These are phyloP conservation scores for Hanseniaspora vineae DNA, from an alignment of 805 yeast genomes.

Conservation along the genomic window DNA sequence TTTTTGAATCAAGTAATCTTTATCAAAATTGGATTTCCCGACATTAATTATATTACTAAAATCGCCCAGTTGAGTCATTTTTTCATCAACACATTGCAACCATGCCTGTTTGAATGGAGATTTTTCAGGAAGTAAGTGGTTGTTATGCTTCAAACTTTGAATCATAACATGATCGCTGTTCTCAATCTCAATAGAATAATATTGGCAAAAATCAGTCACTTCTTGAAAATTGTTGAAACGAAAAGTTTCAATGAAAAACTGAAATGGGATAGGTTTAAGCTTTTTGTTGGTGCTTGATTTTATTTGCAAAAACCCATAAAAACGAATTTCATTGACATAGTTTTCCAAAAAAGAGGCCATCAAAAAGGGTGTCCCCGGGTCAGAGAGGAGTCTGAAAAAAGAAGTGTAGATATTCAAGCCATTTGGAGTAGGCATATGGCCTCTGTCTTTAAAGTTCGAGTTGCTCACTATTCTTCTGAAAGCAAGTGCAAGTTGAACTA, in stretches of 20 bases:
- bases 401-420: slow-evolving; percentile 45
- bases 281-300: slow-evolving; percentile 54
- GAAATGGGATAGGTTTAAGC: slow-evolving; percentile 49
- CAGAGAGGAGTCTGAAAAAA: slow-evolving; percentile 44
- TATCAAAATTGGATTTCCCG: slow-evolving; percentile 18
- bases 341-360: slow-evolving; percentile 66
- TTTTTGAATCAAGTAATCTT: too few relatives aligned
- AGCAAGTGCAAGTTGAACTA: slow-evolving; percentile 59
- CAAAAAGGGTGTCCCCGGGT: slow-evolving; percentile 46
- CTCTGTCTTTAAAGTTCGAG: slow-evolving; percentile 44
- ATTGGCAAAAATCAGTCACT: slow-evolving; percentile 41
- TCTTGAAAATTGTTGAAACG: slow-evolving; percentile 56
- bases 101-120: slow-evolving; percentile 36
- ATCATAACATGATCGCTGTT: slow-evolving; percentile 34
- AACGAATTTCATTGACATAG: slow-evolving; percentile 67
- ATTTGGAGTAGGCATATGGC: slow-evolving; percentile 40
- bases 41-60: slow-evolving; percentile 28
- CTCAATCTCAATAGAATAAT: slow-evolving; percentile 41
- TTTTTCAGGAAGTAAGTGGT: slow-evolving; percentile 24
- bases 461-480: slow-evolving; percentile 56
- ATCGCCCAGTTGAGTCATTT: slow-evolving; percentile 16
- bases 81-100: slow-evolving; percentile 30
- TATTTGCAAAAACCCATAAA: slow-evolving; percentile 58
- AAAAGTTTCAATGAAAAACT: slow-evolving; percentile 34
- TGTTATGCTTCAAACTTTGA: slow-evolving; percentile 27